Conservation (phyloP, 768 basidiomycete species). For the Dendrothele bispora region DNA sequence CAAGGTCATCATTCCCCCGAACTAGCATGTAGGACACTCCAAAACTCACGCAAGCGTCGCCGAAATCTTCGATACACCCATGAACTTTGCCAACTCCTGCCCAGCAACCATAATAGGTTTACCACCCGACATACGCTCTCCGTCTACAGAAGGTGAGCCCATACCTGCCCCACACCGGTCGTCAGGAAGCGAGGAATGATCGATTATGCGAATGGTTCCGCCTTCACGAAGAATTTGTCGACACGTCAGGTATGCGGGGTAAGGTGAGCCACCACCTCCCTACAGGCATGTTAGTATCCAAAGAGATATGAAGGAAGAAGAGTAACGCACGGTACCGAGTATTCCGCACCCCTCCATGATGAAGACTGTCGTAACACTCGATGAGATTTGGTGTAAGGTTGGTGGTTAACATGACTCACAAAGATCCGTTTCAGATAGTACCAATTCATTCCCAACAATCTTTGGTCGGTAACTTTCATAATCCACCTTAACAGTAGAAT, state of each 20-base stretch:
- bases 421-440: constrained; percentile 44
- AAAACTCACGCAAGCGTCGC: constrained; percentile 32
- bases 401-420: constrained; percentile 19
- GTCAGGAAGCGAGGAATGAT: constrained; percentile 39
- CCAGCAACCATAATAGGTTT: constrained; percentile 23
- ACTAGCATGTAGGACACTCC: no score
- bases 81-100: constrained; percentile 27
- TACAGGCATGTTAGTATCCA: constrained; percentile 8
- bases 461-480: constrained; percentile 33
- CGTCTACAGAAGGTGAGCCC: constrained; percentile 38
- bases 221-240: constrained; percentile 56
- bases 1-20: background rate
- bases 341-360: constrained; percentile 64
- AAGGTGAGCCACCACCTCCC: constrained; percentile 64
- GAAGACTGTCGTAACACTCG: no score
- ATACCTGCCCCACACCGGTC: constrained; percentile 39
- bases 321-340: constrained; percentile 45
- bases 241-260: constrained; percentile 48
- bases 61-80: constrained; percentile 24
- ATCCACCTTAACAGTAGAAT: constrained; percentile 20
- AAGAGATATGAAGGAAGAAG: background rate
- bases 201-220: constrained; percentile 42
- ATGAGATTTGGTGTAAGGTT: no score
- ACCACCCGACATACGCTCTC: constrained; percentile 24
- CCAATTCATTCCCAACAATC: constrained; percentile 42